Evolutionary conservation across 305 asterid species (phyloP).

Genomic region (Fraxinus baroniana): DNA sequence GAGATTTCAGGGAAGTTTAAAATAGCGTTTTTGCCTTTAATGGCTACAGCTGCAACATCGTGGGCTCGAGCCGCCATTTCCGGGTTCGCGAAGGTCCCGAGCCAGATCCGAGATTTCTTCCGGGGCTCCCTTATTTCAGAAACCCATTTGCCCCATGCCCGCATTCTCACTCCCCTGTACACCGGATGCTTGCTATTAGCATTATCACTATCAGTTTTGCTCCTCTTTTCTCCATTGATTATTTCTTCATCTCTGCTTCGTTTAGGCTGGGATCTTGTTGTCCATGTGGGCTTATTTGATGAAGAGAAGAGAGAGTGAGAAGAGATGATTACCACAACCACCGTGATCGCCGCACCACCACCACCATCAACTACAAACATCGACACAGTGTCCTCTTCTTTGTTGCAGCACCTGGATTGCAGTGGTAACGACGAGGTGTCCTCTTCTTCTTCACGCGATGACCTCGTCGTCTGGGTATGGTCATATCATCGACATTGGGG

Average conservation of each 20-base stretch:
- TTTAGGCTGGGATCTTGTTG: not conserved
- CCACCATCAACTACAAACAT: too few relatives aligned
- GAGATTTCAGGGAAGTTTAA: conserved; percentile 51
- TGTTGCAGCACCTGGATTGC: too few relatives aligned
- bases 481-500: too few relatives aligned
- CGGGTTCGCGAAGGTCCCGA: conserved; percentile 52
- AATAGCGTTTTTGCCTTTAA: conserved; percentile 43
- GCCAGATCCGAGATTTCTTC: conserved; percentile 64
- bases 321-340: too few relatives aligned
- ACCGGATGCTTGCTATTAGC: conserved; percentile 26
- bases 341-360: too few relatives aligned
- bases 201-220: not conserved
- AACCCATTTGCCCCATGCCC: conserved; percentile 65
- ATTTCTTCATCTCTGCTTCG: not conserved
- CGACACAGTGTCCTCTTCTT: too few relatives aligned
- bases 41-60: conserved; percentile 53
- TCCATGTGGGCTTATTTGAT: not conserved
- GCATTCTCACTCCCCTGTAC: conserved; percentile 52
- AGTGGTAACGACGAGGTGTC: too few relatives aligned
- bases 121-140: conserved; percentile 59
- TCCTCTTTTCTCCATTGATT: not conserved
- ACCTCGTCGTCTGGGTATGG: too few relatives aligned
- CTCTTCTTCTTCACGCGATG: too few relatives aligned
- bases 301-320: not conserved
- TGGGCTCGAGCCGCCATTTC: conserved; percentile 69